Evolutionary conservation across 2,329 filamentous ascomycete genomes (phyloP).

Genomic region (Biscogniauxia sp.): DNA sequence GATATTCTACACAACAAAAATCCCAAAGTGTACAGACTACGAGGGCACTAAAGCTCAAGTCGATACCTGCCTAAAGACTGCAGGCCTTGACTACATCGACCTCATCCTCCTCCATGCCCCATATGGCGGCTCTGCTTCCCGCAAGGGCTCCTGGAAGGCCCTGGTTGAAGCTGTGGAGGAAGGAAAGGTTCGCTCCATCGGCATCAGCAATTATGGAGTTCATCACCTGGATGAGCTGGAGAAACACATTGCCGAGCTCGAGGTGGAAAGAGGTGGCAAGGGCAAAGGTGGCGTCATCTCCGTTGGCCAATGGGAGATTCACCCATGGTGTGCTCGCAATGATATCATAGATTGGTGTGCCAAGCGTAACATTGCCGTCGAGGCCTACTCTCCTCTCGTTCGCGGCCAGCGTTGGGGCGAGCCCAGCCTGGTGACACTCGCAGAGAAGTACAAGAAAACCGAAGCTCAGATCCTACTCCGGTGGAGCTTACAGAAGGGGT

Average conservation of each 20-base stretch:
- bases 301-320: conserved; percentile 85
- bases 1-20: conserved; percentile 57
- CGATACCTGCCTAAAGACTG: conserved; percentile 58
- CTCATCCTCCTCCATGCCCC: conserved; percentile 63
- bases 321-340: conserved; percentile 79
- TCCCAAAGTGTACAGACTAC: conserved; percentile 53
- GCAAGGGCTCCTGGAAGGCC: conserved; percentile 61
- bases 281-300: conserved; percentile 71
- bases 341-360: conserved; percentile 79
- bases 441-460: conserved; percentile 69
- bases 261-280: conserved; percentile 56
- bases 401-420: conserved; percentile 71
- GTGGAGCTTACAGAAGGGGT: conserved; percentile 79
- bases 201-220: conserved; percentile 65
- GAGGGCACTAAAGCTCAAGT: conserved; percentile 63
- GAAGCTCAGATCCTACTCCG: conserved; percentile 76
- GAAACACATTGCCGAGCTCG: conserved; percentile 58
- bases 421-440: conserved; percentile 59
- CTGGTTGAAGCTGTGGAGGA: conserved; percentile 62
- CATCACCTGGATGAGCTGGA: conserved; percentile 62
- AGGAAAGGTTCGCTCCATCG: conserved; percentile 60
- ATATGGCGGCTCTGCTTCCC: conserved; percentile 53
- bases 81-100: conserved; percentile 65
- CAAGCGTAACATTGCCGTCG: conserved; percentile 58
- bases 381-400: conserved; percentile 63